Conservation (phyloP, 805 yeast species). For the Suhomyces emberorum region DNA sequence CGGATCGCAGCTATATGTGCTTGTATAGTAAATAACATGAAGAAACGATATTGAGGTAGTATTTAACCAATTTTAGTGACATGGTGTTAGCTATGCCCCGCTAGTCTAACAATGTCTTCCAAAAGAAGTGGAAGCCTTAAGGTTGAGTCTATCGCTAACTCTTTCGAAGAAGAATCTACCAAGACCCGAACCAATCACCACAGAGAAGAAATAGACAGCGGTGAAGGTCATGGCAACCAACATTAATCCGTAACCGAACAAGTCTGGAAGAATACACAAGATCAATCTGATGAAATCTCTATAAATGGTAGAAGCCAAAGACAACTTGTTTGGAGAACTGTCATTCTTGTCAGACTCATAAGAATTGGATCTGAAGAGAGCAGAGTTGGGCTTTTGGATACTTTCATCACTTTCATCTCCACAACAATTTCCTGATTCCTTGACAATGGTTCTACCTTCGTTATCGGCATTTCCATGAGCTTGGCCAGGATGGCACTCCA, state of each 20-base stretch:
- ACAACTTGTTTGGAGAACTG: slow-evolving; percentile 8
- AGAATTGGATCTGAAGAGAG: neutral
- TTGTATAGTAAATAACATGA: too few species aligned
- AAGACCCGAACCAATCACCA: slow-evolving; percentile 63
- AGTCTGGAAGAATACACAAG: slow-evolving; percentile 57
- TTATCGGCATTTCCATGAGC: too few species aligned
- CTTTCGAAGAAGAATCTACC: slow-evolving; percentile 71
- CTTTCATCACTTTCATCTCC: slow-evolving; percentile 17
- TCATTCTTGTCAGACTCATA: slow-evolving; percentile 5
- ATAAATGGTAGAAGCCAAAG: slow-evolving; percentile 21
- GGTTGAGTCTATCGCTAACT: slow-evolving; percentile 37
- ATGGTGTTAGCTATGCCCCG: too few species aligned
- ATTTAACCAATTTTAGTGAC: too few species aligned
- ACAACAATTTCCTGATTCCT: slow-evolving; percentile 4
- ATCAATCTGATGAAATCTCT: slow-evolving; percentile 57
- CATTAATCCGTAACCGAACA: slow-evolving; percentile 72
- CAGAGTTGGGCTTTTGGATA: slow-evolving; percentile 2
- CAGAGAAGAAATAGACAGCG: slow-evolving; percentile 67
- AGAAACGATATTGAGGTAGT: too few species aligned
- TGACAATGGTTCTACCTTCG: neutral
- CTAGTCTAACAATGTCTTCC: slow-evolving; percentile 6
- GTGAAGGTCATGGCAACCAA: slow-evolving; percentile 74
- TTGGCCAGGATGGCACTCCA: slow-evolving; percentile 12
- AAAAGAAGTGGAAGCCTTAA: slow-evolving; percentile 22
- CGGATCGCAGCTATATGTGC: too few species aligned